These are phyloP conservation scores for Wickerhamiella parazyma DNA, from an alignment of 805 yeast species.

Conservation along the genomic window DNA sequence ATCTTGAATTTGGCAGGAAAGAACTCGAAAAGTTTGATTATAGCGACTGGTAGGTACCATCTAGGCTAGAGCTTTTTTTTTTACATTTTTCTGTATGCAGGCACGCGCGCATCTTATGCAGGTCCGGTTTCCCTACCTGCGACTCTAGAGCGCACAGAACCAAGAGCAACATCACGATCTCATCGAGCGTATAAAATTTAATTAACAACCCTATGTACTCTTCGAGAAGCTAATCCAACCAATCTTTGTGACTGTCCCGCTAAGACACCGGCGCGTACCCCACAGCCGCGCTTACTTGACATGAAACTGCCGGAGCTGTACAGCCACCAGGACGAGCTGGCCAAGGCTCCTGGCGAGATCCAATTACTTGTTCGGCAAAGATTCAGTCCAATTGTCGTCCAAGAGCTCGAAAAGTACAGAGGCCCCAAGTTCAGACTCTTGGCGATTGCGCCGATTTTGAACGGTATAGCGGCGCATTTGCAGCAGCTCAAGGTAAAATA, in stretches of 20 bases:
- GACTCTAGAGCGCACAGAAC: no score
- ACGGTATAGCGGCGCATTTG: background rate
- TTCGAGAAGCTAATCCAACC: no score
- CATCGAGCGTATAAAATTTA: no score
- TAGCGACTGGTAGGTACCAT: slow-evolving; percentile 21
- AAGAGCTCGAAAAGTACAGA: background rate
- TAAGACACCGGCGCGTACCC: no score
- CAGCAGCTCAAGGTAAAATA: background rate
- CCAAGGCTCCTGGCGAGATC: background rate
- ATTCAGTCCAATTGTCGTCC: background rate
- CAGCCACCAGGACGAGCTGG: background rate
- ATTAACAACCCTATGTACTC: no score
- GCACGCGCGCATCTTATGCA: no score
- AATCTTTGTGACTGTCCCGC: no score
- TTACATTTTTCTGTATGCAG: no score
- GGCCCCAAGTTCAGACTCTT: background rate
- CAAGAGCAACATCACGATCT: no score
- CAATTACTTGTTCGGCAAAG: background rate
- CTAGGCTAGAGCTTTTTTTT: background rate
- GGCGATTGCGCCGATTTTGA: background rate
- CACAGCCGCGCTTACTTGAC: background rate
- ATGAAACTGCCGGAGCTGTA: background rate
- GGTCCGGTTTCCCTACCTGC: no score
- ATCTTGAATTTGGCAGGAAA: slow-evolving; percentile 39
- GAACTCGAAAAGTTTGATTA: slow-evolving; percentile 58